Evolutionary conservation across 495 filamentous ascomycete genomes (phyloP).

Genomic region (Penicillium robsamsonii): DNA sequence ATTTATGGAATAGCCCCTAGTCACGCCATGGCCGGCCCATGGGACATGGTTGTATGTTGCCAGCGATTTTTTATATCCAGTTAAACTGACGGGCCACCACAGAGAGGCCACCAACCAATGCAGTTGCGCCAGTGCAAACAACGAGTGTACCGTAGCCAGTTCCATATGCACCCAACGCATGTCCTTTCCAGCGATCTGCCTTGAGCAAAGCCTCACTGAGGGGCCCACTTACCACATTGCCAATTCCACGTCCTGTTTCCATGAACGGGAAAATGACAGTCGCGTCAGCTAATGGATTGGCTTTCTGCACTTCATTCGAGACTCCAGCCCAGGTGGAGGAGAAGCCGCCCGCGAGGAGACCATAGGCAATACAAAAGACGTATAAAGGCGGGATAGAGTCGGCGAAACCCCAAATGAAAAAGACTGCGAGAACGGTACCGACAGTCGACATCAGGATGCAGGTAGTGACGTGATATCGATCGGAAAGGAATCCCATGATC

Average conservation of each 20-base stretch:
- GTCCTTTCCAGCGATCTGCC: slow-evolving; percentile 16
- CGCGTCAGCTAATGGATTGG: slow-evolving; percentile 39
- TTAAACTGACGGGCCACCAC: slow-evolving; percentile 23
- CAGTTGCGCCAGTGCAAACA: slow-evolving; percentile 42
- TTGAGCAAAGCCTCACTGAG: slow-evolving; percentile 40
- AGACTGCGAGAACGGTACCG: slow-evolving; percentile 54
- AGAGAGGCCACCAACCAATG: slow-evolving; percentile 36
- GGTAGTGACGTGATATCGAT: slow-evolving; percentile 55
- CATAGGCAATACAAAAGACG: slow-evolving; percentile 60
- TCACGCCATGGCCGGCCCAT: not conserved
- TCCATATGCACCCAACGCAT: slow-evolving; percentile 32
- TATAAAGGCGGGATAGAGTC: slow-evolving; percentile 14
- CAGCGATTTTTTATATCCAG: slow-evolving; percentile 13
- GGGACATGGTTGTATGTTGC: not conserved
- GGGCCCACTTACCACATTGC: slow-evolving; percentile 55
- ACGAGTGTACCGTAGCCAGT: slow-evolving; percentile 40
- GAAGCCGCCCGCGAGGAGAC: slow-evolving; percentile 60
- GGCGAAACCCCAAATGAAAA: slow-evolving; percentile 61
- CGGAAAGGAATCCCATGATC: slow-evolving; percentile 53
- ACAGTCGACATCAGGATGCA: slow-evolving; percentile 53
- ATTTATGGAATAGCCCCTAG: not conserved
- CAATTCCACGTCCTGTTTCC: slow-evolving; percentile 60
- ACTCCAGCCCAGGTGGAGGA: slow-evolving; percentile 56
- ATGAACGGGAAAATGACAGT: slow-evolving; percentile 59
- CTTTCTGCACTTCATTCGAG: slow-evolving; percentile 46